A percentile compares a stretch with the other conserved stretches of the same genome.
These are phyloP conservation scores for Dentipellis fragilis DNA, from an alignment of 768 basidiomycete genomes.

Conservation along the genomic window DNA sequence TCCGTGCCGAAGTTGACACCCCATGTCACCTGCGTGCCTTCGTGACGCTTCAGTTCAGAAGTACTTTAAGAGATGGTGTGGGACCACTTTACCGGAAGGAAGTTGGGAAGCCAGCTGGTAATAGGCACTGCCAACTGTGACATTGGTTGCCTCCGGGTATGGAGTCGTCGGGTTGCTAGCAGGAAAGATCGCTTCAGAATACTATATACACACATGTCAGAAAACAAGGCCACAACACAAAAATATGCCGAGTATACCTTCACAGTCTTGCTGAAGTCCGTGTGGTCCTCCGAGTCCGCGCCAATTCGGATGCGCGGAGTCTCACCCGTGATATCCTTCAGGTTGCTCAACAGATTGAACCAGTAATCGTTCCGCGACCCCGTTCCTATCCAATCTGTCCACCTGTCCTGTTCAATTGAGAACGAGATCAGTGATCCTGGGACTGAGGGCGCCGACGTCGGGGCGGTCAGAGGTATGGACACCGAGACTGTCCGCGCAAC, in stretches of 20 bases:
- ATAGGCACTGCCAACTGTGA: constrained; percentile 47
- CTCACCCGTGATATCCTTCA: constrained; percentile 39
- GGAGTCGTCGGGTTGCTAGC: constrained; percentile 37
- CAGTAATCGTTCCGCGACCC: constrained; percentile 45
- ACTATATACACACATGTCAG: constrained; percentile 22
- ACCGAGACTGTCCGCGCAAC: constrained; percentile 3
- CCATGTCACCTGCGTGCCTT: constrained; percentile 44
- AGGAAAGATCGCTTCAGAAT: constrained; percentile 40
- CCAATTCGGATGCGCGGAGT: constrained; percentile 49
- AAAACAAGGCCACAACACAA: neutral
- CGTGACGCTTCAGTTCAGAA: neutral
- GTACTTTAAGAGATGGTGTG: neutral
- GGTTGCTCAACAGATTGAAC: constrained; percentile 47
- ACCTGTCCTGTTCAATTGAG: constrained; percentile 63
- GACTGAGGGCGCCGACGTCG: neutral
- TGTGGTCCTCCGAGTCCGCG: constrained; percentile 48
- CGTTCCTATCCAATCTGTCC: constrained; percentile 58
- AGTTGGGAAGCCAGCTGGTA: constrained; percentile 44
- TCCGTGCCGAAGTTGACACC: constrained; percentile 51
- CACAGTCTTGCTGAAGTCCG: constrained; percentile 39
- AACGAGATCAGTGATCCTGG: constrained; percentile 36
- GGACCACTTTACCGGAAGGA: constrained; percentile 29
- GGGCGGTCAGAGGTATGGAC: constrained; percentile 2
- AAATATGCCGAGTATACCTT: constrained; percentile 19
- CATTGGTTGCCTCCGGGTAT: constrained; percentile 57